A percentile compares a stretch with the other conserved stretches of the same genome.
Evolutionary conservation across 202 grass and related monocot species (phyloP).

Genomic region (Brachypodium distachyon): DNA sequence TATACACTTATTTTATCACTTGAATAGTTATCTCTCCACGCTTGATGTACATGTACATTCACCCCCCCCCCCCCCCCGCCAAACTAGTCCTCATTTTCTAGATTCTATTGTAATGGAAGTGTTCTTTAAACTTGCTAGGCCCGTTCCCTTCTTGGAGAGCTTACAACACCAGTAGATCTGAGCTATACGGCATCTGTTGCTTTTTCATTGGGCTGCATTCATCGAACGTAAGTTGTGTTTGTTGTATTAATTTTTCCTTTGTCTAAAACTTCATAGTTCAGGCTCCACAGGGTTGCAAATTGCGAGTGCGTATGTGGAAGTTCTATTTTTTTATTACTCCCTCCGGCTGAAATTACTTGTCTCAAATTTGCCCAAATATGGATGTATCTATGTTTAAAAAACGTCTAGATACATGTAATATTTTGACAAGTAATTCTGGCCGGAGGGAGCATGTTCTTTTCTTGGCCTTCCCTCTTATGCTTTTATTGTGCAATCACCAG

Average conservation of each 20-base stretch:
- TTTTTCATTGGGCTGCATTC: conserved; percentile 88
- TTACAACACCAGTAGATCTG: conserved; percentile 57
- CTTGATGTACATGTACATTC: not conserved
- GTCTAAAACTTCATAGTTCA: not conserved
- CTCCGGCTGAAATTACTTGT: too few relatives aligned
- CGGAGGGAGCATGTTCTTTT: not conserved
- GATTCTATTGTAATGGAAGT: conserved; percentile 5
- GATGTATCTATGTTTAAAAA: too few relatives aligned
- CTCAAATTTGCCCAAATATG: too few relatives aligned
- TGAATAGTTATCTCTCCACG: too few relatives aligned
- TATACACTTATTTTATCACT: too few relatives aligned
- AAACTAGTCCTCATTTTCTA: not conserved
- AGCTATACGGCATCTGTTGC: conserved; percentile 69
- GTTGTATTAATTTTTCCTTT: conserved; percentile 1
- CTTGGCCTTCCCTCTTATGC: not conserved
- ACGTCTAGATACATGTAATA: too few relatives aligned
- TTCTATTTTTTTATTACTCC: not conserved
- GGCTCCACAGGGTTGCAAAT: not conserved
- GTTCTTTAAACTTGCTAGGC: conserved; percentile 51
- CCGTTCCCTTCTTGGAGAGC: conserved; percentile 81
- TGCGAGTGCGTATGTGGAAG: not conserved
- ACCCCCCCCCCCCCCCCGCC: not conserved
- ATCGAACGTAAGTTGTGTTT: conserved; percentile 51
- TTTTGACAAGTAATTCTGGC: too few relatives aligned
- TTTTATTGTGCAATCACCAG: too few relatives aligned